Base-by-base conservation (phyloP, 2,329 filamentous ascomycete species). In the Xylaria sp. region DNA sequence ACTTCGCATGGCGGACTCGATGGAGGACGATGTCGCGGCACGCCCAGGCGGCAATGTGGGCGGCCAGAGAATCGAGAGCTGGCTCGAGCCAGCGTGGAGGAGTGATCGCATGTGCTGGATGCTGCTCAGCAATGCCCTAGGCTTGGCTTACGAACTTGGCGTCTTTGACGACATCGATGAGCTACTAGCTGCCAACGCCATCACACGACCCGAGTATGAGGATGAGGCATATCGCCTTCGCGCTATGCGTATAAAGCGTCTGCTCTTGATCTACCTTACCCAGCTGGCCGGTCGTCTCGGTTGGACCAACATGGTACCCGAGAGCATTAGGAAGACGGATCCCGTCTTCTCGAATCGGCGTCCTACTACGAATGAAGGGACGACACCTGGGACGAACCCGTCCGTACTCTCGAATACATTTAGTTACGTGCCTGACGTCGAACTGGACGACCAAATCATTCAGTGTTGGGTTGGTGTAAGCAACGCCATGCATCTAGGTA, bases 61-160 rank as follows among this genome's bases (percentile, higher is more conserved):
- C 44, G 92, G 92, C 9, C 89, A 91, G 74, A 83, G 93, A 27
- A 95, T 97, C 66, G 93, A 97, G 73, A 94, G 92, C 74, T 98
- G 95, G 92, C 86, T 98, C 3, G 95, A 99, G 75, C 95, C 95
- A 2, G 94, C 92, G 8, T 97, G 94, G 92, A 85, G 94, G 69
- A 92, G 90, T 66, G 94, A 97, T 72, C 90, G 93, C 56, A 96
- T 97, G 91, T 96, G 92, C 73, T 97, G 94, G 94, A 97, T 97
- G 92, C 81, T 98, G 13, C 83, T 98, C 29, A 96, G 92, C 72
- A 96, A 93, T 37, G 93, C 92, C 13, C 91, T 94, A 80, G 91
- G 93, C 1, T 81, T 98, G 37, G 92, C 91, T 0, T 96, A 96
- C 68, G 95, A 99, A 75, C 86, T 99, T 31, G 95, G 95, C 10